Evolutionary conservation across 1,139 yeast genomes (phyloP).

Genomic region (Lodderomyces beijingensis): DNA sequence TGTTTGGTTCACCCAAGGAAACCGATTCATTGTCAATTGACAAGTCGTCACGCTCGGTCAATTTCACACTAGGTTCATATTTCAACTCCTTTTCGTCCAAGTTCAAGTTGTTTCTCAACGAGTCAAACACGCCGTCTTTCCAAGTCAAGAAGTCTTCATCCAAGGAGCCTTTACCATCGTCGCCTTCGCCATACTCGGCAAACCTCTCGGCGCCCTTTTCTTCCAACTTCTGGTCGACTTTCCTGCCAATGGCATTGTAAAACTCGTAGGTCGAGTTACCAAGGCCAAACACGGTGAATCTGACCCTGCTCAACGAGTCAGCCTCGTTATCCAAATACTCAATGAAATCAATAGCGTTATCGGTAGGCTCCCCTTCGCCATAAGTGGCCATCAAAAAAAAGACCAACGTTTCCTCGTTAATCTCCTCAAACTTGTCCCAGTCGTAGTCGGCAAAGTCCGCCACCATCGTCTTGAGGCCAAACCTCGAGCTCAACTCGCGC

Average conservation of each 20-base stretch:
- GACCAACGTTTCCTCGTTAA: constrained; percentile 49
- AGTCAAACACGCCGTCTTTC: constrained; percentile 75
- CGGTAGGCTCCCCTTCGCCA: constrained; percentile 99
- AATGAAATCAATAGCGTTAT: constrained; percentile 75
- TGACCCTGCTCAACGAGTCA: constrained; percentile 58
- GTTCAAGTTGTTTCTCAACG: constrained; percentile 59
- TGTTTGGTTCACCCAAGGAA: constrained; percentile 82
- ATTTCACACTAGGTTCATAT: constrained; percentile 69
- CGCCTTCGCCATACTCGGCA: constrained; percentile 83
- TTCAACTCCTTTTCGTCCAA: constrained; percentile 72
- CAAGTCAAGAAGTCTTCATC: constrained; percentile 93
- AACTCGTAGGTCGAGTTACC: constrained; percentile 94
- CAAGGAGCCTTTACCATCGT: constrained; percentile 90
- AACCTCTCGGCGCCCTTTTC: constrained; percentile 68
- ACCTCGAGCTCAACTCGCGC: constrained; percentile 80
- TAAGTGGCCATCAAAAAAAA: constrained; percentile 86
- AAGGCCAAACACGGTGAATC: constrained; percentile 76
- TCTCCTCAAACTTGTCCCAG: constrained; percentile 64
- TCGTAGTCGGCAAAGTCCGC: constrained; percentile 87
- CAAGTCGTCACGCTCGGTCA: constrained; percentile 30
- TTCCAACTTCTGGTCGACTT: constrained; percentile 42
- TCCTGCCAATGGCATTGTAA: constrained; percentile 78
- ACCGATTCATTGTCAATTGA: constrained; percentile 39
- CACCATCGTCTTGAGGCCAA: constrained; percentile 77
- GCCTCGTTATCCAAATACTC: constrained; percentile 58